These are phyloP conservation scores for Eucalyptus urophylla DNA, from an alignment of 345 rosid genomes.

Conservation along the genomic window DNA sequence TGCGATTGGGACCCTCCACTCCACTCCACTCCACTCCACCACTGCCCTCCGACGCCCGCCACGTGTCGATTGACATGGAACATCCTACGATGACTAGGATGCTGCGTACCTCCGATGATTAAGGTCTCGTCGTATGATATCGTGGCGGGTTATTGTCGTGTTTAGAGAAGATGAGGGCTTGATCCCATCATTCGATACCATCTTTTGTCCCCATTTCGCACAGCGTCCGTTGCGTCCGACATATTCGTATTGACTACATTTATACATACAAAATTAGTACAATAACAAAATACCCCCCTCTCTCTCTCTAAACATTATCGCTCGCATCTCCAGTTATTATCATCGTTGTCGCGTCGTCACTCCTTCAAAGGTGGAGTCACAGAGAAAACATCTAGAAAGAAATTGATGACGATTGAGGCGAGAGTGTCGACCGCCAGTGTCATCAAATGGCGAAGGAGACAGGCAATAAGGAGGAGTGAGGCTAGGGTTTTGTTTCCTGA, in stretches of 20 bases:
- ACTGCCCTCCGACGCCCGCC: not conserved
- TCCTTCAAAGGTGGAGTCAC: not conserved
- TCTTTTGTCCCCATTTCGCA: not conserved
- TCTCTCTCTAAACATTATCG: not conserved
- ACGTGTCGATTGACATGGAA: not conserved
- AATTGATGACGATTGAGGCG: not conserved
- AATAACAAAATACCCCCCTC: not conserved
- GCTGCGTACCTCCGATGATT: not conserved
- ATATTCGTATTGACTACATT: not conserved
- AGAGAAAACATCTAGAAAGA: not conserved
- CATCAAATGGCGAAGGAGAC: not conserved
- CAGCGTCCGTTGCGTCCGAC: too few relatives aligned
- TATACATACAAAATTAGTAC: not conserved
- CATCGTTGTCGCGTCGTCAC: not conserved
- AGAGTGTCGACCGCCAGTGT: not conserved
- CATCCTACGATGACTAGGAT: not conserved
- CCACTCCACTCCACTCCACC: not conserved
- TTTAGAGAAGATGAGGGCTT: not conserved
- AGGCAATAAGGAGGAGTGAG: not conserved
- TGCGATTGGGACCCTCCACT: not conserved
- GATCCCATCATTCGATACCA: not conserved
- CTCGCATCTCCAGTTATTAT: not conserved
- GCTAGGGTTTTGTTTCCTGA: not conserved
- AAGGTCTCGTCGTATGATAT: not conserved
- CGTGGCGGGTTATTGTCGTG: not conserved